Evolutionary conservation across 257 asterid genomes (phyloP).

Genomic region (Scutellaria baicalensis): DNA sequence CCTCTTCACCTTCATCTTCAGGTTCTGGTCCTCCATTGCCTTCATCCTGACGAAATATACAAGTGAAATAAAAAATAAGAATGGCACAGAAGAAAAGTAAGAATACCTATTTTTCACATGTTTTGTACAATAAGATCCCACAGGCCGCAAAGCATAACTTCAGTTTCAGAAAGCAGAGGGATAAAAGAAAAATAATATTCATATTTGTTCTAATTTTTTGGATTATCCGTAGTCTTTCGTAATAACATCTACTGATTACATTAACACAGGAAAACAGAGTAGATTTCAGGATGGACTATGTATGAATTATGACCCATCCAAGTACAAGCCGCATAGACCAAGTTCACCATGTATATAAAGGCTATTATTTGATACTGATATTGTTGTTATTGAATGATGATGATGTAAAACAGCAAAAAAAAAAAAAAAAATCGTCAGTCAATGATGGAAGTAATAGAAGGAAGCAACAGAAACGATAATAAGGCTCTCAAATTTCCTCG

Average conservation of each 20-base stretch:
- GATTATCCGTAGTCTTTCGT: background rate
- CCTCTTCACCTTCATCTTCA: conserved; percentile 57
- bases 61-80: background rate
- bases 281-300: background rate
- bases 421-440: background rate
- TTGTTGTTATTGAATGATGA: background rate
- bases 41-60: conserved; percentile 45
- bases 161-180: background rate
- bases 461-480: background rate
- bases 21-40: conserved; percentile 59
- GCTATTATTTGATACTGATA: background rate
- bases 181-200: background rate
- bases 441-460: background rate
- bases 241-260: background rate
- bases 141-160: background rate
- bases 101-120: conserved; percentile 1
- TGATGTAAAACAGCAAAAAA: background rate
- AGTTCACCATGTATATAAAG: background rate
- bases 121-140: background rate
- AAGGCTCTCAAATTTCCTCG: background rate
- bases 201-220: background rate
- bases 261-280: background rate
- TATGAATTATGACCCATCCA: background rate
- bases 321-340: background rate
- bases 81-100: background rate